Evolutionary conservation across 352 stramenopile genomes (phyloP), one percentile per base, ranked within the genome.

Genomic region (Phytophthora meadii): DNA sequence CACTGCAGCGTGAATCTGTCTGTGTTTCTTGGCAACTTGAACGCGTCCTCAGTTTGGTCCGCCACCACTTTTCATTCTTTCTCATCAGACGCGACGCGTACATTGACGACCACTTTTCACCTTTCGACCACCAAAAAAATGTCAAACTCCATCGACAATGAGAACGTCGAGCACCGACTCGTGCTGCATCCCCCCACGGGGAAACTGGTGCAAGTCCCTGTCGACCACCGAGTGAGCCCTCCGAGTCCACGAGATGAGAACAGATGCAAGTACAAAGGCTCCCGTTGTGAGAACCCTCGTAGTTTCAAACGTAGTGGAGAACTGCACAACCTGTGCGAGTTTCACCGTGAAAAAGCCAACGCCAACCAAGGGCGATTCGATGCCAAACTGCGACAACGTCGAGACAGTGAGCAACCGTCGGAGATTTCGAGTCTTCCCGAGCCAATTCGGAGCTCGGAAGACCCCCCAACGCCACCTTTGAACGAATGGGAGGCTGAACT

Each of bases 321-420:
- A 15, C 66, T 79, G 19, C 78, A 88, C 54, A 79, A 78, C 15
- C 61, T 87, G 44, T 88, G 79, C 56, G 56, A 84, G n/a, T 54
- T 74, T 41, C 81, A 90, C 58, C 76, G 81, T 25, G 58, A 69
- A 19, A 74, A 81, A 39, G 77, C 80, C 25, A 90, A 89, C 41
- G 53, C 55, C 19, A 86, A 87, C 69, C 81, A 90, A 74, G 75
- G 76, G 15, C 67, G 72, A 15, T 74, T 82, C n/a, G 70, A 90
- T 48, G 53, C 49, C 34, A 71, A 55, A 40, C 47, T 52, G 34
- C 27, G 59, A 19, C 59, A 73, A 28, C 52, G 60, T 19, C 65
- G 59, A 12, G 52, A 65, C 15, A 44, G 44, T 11, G 54, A 59
- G 15, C 28, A 70, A 48, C 24, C 54, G 6, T 54, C 47, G 7